Evolutionary conservation across 805 yeast genomes (phyloP), one percentile per base, ranked within the genome.

Genomic region (Brettanomyces anomalus): DNA sequence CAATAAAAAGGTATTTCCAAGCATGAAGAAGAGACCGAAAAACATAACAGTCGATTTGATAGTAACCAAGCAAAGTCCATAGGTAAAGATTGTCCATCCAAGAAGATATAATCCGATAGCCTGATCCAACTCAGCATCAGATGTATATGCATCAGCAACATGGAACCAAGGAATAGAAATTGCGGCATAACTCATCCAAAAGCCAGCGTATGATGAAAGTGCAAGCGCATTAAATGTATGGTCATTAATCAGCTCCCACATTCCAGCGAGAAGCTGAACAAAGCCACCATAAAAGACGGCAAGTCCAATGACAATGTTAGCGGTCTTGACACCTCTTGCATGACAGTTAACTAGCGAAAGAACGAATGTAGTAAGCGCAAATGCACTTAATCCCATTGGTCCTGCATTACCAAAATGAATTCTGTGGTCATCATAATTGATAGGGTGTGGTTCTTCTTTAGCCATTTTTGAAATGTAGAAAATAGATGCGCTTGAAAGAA

Each of bases 211-310:
- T 4, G 77, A 72, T 5, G 72, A 62, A 44, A 75, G 67, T 2
- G 78, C 79, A 45, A 81, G 72, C 53, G 81, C 85, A 60, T 85
- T 85, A 64, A 79, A 82, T 16, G 87, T 79, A 61, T 81, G 81
- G 51, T 83, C 87, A 36, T 74, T 68, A 21, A 81, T 79, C 60
- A 81, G 70, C 60, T 83, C 85, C 74, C 84, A 76, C 67, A 81
- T 68, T 42, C 87, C 88, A 13, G 88, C 85, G 47, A 80, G 62
- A 44, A 79, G 62, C 62, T 81, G 87, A 45, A 81, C 74, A 24
- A 76, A 66, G 32, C 88, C 89, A 43, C 88, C 89, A 57, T 80
- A 79, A 60, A 81, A 79, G 54, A 78, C 67, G 18, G 85, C 82
- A 48, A 73, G 64, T 36, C 84, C 80, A 42, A 79, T 77, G 35